Base-by-base conservation (phyloP, 768 basidiomycete genomes). In the Gloeostereum incarnatum region DNA sequence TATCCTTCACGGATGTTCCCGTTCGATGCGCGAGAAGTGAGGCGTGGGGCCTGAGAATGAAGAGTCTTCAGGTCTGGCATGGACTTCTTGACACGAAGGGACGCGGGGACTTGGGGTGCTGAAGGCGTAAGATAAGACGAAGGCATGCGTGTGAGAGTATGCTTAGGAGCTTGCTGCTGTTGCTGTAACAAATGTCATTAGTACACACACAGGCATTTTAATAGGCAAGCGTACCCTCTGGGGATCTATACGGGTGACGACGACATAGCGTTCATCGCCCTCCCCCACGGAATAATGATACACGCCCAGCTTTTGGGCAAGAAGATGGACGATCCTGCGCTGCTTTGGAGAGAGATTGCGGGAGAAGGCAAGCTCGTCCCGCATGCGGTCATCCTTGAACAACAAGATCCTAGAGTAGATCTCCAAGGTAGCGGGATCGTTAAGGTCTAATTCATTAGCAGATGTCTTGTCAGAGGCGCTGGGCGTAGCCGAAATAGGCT, bases 301-400 rank as follows among this genome's bases (percentile, higher is more conserved):
- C 14, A 99, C 85, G 40, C 91, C 92, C 19, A 99, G 71, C 61
- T 91, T 97, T 63, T 96, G 90, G 14, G 96, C 94, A 41, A 98
- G 85, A 41, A 98, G 71, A 57, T 99, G 94, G 21, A 99, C 94
- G 10, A 91, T 82, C 46, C 93, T 68, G 44, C 94, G 66, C 57
- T 97, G 92, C 56, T 85, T 85, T 16, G 90, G 75, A 22, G 74
- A 66, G 14, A 97, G 72, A 10, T 81, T 78, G 40, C 88, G 67
- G n/a, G 93, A 92, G 60, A 98, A 98, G 4, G 93, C 92, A 39
- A 98, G 78, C 58, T 98, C 93, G 51, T 98, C 93, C 24, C 94
- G 75, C 89, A 98, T 92, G 49, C 74, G 78, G 57, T 98, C 93
- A 50, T 96, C 92, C 66, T 94, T 97, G 79, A 99, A 99, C 26